Percentiles rank a stretch among this genome's conserved stretches.
phyloP scores from a whole-genome alignment of 768 basidiomycete genomes.

The Boletellus sp. region DNA sequence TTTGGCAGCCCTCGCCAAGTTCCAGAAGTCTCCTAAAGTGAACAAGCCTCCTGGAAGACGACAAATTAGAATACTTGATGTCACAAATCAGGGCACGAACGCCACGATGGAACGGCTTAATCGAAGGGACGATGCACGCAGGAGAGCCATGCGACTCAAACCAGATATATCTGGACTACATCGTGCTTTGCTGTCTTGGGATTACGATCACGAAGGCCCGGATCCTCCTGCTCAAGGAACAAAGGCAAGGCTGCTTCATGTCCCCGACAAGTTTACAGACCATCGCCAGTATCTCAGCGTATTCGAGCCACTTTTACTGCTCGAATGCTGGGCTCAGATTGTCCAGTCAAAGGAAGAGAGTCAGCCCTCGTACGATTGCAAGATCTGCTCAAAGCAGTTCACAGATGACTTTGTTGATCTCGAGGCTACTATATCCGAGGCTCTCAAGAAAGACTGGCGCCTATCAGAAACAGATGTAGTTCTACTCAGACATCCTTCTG shows the following conservation, averaged over 20 bases:
- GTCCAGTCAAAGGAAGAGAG: conserved; percentile 68
- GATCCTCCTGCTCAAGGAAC: conserved; percentile 52
- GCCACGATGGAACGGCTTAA: conserved; percentile 48
- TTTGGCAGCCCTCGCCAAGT: conserved; percentile 52
- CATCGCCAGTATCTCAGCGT: conserved; percentile 65
- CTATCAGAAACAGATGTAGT: conserved; percentile 83
- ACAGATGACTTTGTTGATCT: conserved; percentile 83
- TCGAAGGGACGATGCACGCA: conserved; percentile 57
- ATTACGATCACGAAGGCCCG: conserved; percentile 65
- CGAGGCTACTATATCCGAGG: conserved; percentile 58
- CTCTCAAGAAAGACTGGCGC: conserved; percentile 66
- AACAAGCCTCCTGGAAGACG: conserved; percentile 57
- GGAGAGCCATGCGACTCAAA: conserved; percentile 64
- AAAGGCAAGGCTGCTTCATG: conserved; percentile 33
- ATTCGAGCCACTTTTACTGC: conserved; percentile 80
- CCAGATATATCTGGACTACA: conserved; percentile 83
- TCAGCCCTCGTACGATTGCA: conserved; percentile 53
- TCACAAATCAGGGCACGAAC: conserved; percentile 41
- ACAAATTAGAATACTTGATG: conserved; percentile 60
- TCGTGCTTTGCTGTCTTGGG: conserved; percentile 78
- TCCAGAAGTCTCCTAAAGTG: conserved; percentile 59
- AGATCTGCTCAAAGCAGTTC: conserved; percentile 64
- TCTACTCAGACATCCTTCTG: conserved; percentile 61
- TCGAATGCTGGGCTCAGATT: conserved; percentile 92
- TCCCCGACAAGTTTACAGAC: conserved; percentile 66